phyloP scores from a whole-genome alignment of 805 yeast species.

The Saitoella complicata region DNA sequence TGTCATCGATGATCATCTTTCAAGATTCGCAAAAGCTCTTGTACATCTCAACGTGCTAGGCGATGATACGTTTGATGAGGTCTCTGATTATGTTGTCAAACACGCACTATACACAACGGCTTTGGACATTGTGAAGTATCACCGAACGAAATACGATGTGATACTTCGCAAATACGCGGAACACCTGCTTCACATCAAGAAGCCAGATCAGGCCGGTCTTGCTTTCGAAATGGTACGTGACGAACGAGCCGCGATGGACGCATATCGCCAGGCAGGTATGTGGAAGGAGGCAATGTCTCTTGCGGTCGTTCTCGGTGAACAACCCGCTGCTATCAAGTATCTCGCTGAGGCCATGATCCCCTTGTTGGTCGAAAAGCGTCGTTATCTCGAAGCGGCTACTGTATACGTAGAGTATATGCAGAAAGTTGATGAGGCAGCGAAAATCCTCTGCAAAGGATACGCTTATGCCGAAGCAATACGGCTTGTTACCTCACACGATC shows the following conservation, averaged over 20 bases:
- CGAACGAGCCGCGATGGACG: constrained; percentile 45
- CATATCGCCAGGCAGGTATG: constrained; percentile 49
- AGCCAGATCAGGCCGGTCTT: constrained; percentile 61
- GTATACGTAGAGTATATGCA: constrained; percentile 48
- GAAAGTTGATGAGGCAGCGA: constrained; percentile 46
- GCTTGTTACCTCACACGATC: constrained; percentile 32
- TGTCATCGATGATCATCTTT: constrained; percentile 63
- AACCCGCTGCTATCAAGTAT: constrained; percentile 26
- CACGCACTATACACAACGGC: constrained; percentile 62
- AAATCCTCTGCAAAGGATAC: constrained; percentile 57
- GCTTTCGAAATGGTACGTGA: constrained; percentile 54
- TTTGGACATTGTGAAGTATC: constrained; percentile 42
- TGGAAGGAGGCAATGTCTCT: constrained; percentile 78
- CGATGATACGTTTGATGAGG: constrained; percentile 30
- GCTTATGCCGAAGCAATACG: constrained; percentile 62
- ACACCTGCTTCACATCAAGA: constrained; percentile 29
- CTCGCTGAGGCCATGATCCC: constrained; percentile 43
- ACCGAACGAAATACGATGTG: constrained; percentile 31
- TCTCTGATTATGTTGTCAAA: constrained; percentile 47
- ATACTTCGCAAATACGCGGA: constrained; percentile 50
- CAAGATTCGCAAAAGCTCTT: constrained; percentile 53
- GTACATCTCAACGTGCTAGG: constrained; percentile 38
- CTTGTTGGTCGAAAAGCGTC: constrained; percentile 42
- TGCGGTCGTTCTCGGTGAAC: constrained; percentile 22
- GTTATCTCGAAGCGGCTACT: constrained; percentile 65